Base-by-base conservation (phyloP, 2,329 filamentous ascomycete genomes). In the Cadophora gregata region DNA sequence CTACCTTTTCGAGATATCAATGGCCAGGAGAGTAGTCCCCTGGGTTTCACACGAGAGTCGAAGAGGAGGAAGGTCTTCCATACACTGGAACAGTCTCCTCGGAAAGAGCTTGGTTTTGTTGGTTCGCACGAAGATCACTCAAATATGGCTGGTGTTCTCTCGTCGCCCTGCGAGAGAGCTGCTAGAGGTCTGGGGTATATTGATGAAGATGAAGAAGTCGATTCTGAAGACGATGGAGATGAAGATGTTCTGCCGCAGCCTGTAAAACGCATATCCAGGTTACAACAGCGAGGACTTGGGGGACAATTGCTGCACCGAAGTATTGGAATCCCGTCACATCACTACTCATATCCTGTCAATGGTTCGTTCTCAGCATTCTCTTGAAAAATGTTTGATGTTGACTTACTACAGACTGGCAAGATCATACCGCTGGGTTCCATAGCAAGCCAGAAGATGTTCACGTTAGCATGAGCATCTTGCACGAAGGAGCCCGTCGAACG, bases 61-160 rank as follows among this genome's bases (percentile, higher is more conserved):
- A 78, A 78, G 67, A 73, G 75, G 62, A 73, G 75, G 53, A 78
- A 77, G 59, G 63, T 72, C 9, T 50, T 69, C 19, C 71, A 76
- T 53, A 69, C 67, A 7, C 62, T 69, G 12, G 73, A 74, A 29
- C 29, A 60, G 33, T 60, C 68, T 48, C 62, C 69, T 56, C 64
- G 72, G n/a, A 59, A 71, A 51, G 31, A 69, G 27, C 58, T 63
- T 47, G 62, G 48, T 14, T 70, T 65, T 45, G 24, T 25, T 29
- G 42, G 45, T 14, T 24, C 48, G 7, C 53, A 61, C 16, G 33
- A 63, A 16, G 38, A 36, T 8, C 50, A 64, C 29, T 42, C 19
- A 21, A 61, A 50, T 29, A 63, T 36, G 55, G 51, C 59, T 25
- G 59, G 71, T 42, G 19, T 68, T 21, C 67, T 38, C 25, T 73